These are phyloP conservation scores for Pseudogymnoascus sp. DNA, from an alignment of 2,329 filamentous ascomycete genomes.

Conservation along the genomic window DNA sequence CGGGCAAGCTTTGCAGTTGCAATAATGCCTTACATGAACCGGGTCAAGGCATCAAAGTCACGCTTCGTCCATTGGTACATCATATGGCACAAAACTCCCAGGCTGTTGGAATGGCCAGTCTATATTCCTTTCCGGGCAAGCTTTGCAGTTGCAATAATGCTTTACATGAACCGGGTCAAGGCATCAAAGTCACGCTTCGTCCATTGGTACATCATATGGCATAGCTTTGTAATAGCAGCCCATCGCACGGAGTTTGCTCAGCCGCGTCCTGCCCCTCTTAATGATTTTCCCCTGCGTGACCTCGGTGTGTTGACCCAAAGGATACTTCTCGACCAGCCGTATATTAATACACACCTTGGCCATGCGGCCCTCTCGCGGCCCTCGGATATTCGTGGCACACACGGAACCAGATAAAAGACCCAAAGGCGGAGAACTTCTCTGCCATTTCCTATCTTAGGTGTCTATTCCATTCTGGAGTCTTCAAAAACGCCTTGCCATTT, in stretches of 20 bases:
- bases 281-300: background rate
- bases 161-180: background rate
- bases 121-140: background rate
- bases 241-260: background rate
- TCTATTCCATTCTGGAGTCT: conserved; percentile 10
- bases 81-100: background rate
- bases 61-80: background rate
- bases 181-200: background rate
- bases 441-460: conserved; percentile 8
- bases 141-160: background rate
- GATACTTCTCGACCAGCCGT: background rate
- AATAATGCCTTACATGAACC: background rate
- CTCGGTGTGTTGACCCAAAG: background rate
- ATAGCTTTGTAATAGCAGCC: background rate
- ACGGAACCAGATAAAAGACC: conserved; percentile 1
- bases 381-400: background rate
- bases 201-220: background rate
- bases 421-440: conserved; percentile 7
- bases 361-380: background rate
- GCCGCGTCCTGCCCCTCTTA: background rate
- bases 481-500: conserved; percentile 20
- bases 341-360: conserved; percentile 2
- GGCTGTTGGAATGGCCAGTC: conserved; percentile 3
- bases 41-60: background rate
- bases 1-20: background rate